A percentile compares a stretch with the other conserved stretches of the same genome.
Conservation (phyloP, 2,329 filamentous ascomycete species). For the Claviceps sp. region DNA sequence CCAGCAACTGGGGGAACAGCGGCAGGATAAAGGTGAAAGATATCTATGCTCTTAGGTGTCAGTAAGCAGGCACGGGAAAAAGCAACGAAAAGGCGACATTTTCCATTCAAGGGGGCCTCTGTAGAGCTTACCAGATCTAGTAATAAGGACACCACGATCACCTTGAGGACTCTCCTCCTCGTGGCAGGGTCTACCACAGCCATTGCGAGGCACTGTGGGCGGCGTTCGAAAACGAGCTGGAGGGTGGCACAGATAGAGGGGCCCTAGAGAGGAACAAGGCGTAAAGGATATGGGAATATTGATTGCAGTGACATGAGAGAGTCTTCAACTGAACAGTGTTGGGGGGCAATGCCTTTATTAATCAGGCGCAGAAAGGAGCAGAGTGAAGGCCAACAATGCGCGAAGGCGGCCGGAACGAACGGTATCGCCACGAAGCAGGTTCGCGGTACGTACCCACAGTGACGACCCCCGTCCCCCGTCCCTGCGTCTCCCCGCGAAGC, state of each 20-base stretch:
- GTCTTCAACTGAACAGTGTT: too few species aligned
- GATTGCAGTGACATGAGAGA: not conserved
- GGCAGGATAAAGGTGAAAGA: constrained; percentile 98
- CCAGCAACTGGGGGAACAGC: constrained; percentile 85
- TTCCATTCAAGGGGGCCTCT: not conserved
- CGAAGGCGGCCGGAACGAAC: too few species aligned
- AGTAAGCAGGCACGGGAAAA: not conserved
- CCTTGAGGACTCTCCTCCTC: constrained; percentile 71
- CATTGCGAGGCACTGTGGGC: constrained; percentile 16
- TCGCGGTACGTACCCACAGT: not conserved
- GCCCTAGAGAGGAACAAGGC: too few species aligned
- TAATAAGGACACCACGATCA: constrained; percentile 79
- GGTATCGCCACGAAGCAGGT: not conserved
- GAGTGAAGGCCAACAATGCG: not conserved
- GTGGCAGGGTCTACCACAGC: constrained; percentile 35
- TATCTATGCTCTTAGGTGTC: constrained; percentile 42
- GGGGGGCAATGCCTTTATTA: too few species aligned
- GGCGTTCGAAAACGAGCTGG: not conserved
- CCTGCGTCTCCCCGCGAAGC: too few species aligned
- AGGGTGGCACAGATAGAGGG: not conserved
- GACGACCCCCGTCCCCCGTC: not conserved
- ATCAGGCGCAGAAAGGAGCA: not conserved
- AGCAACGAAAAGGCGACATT: not conserved
- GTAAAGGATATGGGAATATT: not conserved
- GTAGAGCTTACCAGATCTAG: constrained; percentile 59